A percentile compares a stretch with the other conserved stretches of the same genome.
These are phyloP conservation scores for Penicillium palitans DNA, from an alignment of 2,329 filamentous ascomycete species.

Conservation along the genomic window DNA sequence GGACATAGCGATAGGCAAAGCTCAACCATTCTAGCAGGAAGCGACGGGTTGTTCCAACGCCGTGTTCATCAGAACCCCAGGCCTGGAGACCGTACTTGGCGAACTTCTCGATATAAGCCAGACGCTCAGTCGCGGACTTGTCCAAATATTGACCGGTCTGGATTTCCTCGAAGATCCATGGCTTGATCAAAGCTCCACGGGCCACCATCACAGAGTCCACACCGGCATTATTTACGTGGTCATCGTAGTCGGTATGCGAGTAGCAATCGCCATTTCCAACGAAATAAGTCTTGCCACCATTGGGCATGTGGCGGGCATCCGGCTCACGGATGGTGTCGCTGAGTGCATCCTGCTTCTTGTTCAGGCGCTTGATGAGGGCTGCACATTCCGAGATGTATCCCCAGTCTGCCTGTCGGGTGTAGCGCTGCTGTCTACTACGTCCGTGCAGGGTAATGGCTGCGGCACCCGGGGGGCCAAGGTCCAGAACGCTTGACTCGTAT, in stretches of 20 bases:
- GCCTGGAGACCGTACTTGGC: constrained; percentile 85
- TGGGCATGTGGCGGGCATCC: constrained; percentile 71
- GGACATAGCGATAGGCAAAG: constrained; percentile 89
- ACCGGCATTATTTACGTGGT: constrained; percentile 71
- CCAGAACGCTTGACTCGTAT: constrained; percentile 65
- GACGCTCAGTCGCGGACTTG: constrained; percentile 84
- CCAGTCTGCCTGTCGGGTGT: constrained; percentile 93
- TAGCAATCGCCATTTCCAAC: constrained; percentile 96
- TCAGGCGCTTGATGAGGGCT: constrained; percentile 77
- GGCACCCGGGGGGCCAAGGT: constrained; percentile 74
- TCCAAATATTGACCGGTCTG: constrained; percentile 88
- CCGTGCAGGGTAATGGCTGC: constrained; percentile 96
- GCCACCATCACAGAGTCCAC: constrained; percentile 97
- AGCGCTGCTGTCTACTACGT: constrained; percentile 88
- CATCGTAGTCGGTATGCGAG: constrained; percentile 83
- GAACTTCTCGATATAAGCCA: constrained; percentile 85
- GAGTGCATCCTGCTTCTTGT: constrained; percentile 63
- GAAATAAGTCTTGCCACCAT: constrained; percentile 77
- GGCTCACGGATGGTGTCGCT: constrained; percentile 76
- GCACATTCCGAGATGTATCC: constrained; percentile 88
- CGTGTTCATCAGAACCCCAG: constrained; percentile 95
- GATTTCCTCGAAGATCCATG: constrained; percentile 98
- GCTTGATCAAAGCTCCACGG: constrained; percentile 94
- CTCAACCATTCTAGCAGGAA: constrained; percentile 96
- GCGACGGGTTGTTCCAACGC: constrained; percentile 82